Evolutionary conservation across 2,329 filamentous ascomycete species (phyloP).

Genomic region (Aspergillus novofumigatus): DNA sequence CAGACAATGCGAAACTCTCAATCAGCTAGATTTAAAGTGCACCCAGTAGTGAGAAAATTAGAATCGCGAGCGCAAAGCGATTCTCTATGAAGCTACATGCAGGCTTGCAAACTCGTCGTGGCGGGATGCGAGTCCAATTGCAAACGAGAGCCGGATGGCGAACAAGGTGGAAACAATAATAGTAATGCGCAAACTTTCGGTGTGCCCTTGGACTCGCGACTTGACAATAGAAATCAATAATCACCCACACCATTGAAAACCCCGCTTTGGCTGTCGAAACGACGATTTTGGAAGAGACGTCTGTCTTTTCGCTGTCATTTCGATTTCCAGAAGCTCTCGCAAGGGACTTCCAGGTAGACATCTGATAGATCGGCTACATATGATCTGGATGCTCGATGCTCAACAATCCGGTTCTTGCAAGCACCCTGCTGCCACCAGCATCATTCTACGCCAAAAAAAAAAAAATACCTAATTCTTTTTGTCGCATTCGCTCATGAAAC

Average conservation of each 20-base stretch:
- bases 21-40: not conserved
- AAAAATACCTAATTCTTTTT: not conserved
- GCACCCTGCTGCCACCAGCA: not conserved
- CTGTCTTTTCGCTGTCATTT: not conserved
- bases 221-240: conserved; percentile 4
- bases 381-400: not conserved
- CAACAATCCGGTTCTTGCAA: not conserved
- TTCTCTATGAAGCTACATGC: not conserved
- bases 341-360: not conserved
- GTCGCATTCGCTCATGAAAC: not conserved
- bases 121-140: not conserved
- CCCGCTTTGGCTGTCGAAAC: not conserved
- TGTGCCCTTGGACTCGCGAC: conserved; percentile 9
- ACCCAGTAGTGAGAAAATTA: not conserved
- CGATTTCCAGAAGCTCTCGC: not conserved
- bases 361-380: not conserved
- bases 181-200: conserved; percentile 17
- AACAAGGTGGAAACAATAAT: conserved; percentile 5
- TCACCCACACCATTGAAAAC: not conserved
- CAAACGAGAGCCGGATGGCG: not conserved
- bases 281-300: not conserved
- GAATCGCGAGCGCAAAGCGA: not conserved
- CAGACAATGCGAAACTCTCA: not conserved
- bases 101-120: not conserved
- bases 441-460: not conserved